Conservation (phyloP, 441 rosid genomes). For the Flueggea neowawraea region DNA sequence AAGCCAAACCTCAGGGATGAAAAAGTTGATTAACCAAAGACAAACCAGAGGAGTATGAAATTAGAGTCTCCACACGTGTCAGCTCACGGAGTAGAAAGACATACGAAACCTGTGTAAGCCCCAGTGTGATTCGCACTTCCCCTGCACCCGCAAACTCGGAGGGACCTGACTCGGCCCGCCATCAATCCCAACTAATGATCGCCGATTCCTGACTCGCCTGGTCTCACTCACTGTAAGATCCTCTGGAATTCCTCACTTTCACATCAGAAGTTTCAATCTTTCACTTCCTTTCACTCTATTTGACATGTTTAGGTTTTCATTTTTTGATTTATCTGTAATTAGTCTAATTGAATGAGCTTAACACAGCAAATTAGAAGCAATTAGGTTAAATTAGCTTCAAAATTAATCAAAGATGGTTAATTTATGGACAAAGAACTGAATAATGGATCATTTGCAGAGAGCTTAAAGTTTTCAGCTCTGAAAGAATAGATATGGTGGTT, state of each 20-base stretch:
- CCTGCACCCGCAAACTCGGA: constrained; percentile 27
- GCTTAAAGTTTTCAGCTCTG: no score
- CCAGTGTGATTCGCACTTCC: constrained; percentile 29
- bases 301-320: background rate
- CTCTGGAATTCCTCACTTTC: constrained; percentile 3
- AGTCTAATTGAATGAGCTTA: no score
- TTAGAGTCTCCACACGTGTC: constrained; percentile 29
- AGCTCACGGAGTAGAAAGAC: constrained; percentile 20
- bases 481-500: no score
- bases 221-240: constrained; percentile 29
- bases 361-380: no score
- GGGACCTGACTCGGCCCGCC: constrained; percentile 19
- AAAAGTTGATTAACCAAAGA: background rate
- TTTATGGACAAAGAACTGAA: no score
- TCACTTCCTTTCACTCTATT: background rate
- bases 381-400: no score
- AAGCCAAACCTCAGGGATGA: no score
- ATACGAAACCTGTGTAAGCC: constrained; percentile 25
- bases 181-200: background rate
- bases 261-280: constrained; percentile 2
- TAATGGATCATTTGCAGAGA: no score
- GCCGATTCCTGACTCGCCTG: constrained; percentile 11
- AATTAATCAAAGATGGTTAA: no score
- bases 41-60: background rate
- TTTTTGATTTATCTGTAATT: no score